Percentiles rank a stretch among this genome's conserved stretches.
phyloP scores from a whole-genome alignment of 2,329 filamentous ascomycete genomes.

The Sclerotinia sclerotiorum region DNA sequence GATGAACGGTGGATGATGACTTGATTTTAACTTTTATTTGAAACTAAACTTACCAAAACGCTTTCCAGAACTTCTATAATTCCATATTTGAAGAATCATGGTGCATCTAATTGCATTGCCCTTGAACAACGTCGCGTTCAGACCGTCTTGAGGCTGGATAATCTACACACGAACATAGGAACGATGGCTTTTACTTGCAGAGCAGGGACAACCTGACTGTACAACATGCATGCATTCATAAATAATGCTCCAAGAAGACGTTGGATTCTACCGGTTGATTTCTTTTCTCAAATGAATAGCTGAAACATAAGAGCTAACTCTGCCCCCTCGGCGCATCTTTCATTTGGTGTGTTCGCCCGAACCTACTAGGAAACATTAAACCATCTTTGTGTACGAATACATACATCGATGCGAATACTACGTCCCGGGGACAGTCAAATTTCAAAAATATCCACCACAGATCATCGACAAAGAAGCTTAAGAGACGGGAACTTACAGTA shows the following conservation, averaged over 20 bases:
- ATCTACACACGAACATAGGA: not conserved
- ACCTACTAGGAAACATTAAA: not conserved
- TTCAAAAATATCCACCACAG: not conserved
- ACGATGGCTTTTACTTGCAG: not conserved
- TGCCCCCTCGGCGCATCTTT: conserved; percentile 5
- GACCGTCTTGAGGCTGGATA: not conserved
- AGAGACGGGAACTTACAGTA: conserved; percentile 1
- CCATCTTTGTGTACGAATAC: not conserved
- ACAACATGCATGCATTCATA: not conserved
- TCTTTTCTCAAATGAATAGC: not conserved
- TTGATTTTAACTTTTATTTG: not conserved
- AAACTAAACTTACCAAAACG: too few relatives aligned
- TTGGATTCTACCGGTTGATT: not conserved
- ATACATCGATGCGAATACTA: conserved; percentile 1
- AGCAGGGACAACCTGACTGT: not conserved
- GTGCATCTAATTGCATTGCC: not conserved
- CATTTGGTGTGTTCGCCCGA: not conserved
- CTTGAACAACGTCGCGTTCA: not conserved
- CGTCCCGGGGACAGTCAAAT: not conserved
- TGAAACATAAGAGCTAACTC: conserved; percentile 5
- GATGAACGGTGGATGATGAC: not conserved
- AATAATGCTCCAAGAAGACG: not conserved
- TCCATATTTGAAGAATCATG: not conserved
- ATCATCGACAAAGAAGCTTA: conserved; percentile 7
- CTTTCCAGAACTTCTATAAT: not conserved